Evolutionary conservation across 306 rosid species (phyloP).

Genomic region (Corylus heterophylla): DNA sequence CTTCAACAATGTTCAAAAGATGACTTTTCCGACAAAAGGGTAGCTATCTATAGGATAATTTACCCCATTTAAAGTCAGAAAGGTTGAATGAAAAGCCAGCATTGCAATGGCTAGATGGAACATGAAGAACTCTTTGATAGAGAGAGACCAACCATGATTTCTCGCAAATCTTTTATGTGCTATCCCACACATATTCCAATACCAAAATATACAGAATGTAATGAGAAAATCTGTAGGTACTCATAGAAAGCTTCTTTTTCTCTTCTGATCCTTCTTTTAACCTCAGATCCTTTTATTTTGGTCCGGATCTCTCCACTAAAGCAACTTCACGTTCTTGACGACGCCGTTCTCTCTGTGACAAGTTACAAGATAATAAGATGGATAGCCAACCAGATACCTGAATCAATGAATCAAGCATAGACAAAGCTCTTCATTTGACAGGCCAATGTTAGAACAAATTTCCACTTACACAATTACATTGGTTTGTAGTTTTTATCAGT

Average conservation of each 20-base stretch:
- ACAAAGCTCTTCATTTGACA: not conserved
- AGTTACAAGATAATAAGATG: not conserved
- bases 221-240: not conserved
- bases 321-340: conserved; percentile 37
- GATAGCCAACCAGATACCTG: not conserved
- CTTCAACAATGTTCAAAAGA: not conserved
- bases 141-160: not conserved
- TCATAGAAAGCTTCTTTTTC: not conserved
- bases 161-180: not conserved
- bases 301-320: not conserved
- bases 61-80: not conserved
- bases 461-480: not conserved
- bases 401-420: not conserved
- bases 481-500: not conserved
- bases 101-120: not conserved
- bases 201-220: not conserved
- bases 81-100: not conserved
- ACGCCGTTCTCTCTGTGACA: conserved; percentile 40
- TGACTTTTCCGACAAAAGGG: not conserved
- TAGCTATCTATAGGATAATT: no score
- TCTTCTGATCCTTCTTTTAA: not conserved
- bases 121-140: not conserved
- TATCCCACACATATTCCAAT: not conserved
- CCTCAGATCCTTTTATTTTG: not conserved
- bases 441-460: not conserved